These are phyloP conservation scores for Blumeria graminis DNA, from an alignment of 2,329 filamentous ascomycete genomes.

Conservation along the genomic window DNA sequence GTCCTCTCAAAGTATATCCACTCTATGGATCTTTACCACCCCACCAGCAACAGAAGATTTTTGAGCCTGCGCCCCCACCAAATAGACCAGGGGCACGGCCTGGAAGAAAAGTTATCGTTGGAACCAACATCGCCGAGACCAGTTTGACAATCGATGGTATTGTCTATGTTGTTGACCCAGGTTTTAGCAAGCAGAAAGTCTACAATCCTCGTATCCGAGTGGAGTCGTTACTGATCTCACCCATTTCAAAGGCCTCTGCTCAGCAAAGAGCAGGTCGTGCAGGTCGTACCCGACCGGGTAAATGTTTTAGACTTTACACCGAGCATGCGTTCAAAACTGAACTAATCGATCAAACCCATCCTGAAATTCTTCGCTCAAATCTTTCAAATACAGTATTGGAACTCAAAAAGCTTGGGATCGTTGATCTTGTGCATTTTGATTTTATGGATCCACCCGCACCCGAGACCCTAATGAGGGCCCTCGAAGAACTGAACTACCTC, in stretches of 20 bases:
- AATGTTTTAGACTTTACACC: constrained; percentile 93
- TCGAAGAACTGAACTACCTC: constrained; percentile 94
- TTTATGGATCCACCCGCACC: constrained; percentile 96
- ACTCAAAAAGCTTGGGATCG: constrained; percentile 86
- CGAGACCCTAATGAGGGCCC: constrained; percentile 90
- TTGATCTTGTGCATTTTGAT: constrained; percentile 94
- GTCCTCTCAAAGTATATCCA: constrained; percentile 73
- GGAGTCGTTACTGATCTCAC: constrained; percentile 89
- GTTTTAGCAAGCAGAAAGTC: constrained; percentile 98
- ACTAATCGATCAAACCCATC: constrained; percentile 89
- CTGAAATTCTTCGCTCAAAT: constrained; percentile 86
- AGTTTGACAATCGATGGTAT: constrained; percentile 96
- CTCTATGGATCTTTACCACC: constrained; percentile 87
- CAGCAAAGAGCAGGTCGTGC: constrained; percentile 97
- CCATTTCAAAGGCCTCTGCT: constrained; percentile 91
- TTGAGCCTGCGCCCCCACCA: constrained; percentile 62
- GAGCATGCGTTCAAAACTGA: constrained; percentile 94
- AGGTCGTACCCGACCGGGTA: constrained; percentile 91
- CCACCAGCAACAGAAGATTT: constrained; percentile 82
- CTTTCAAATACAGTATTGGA: constrained; percentile 86
- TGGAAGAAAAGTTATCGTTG: constrained; percentile 82
- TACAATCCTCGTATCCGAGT: constrained; percentile 95
- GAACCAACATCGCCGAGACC: constrained; percentile 96
- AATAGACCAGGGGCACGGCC: constrained; percentile 53
- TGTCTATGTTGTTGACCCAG: constrained; percentile 96